Percentiles rank a stretch among this genome's conserved stretches.
These are phyloP conservation scores for Aspergillus unguis DNA, from an alignment of 2,329 filamentous ascomycete genomes.

Conservation along the genomic window DNA sequence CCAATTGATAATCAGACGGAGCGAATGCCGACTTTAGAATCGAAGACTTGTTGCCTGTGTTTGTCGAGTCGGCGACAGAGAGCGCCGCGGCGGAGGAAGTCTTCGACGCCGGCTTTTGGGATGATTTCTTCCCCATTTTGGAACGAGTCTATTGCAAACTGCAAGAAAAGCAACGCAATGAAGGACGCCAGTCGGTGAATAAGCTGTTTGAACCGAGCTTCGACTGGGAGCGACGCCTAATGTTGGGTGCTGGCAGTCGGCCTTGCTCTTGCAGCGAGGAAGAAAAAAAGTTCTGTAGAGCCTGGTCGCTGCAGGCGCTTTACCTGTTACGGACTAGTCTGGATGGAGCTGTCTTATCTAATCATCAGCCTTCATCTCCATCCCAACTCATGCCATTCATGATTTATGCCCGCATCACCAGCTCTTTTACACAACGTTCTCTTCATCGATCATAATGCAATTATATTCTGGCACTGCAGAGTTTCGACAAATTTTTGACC, in stretches of 20 bases:
- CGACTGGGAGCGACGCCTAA: constrained; percentile 19
- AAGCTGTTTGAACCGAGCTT: constrained; percentile 10
- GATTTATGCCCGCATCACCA: neutral
- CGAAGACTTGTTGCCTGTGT: constrained; percentile 44
- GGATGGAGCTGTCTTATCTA: constrained; percentile 31
- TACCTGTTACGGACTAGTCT: constrained; percentile 24
- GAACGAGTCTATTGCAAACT: constrained; percentile 6
- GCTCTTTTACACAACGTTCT: neutral
- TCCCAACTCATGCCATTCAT: neutral
- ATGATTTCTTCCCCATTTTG: constrained; percentile 48
- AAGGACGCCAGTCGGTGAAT: constrained; percentile 3
- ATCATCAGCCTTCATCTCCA: constrained; percentile 18
- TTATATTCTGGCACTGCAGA: too few relatives aligned
- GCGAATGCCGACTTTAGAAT: constrained; percentile 51
- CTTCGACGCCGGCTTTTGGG: constrained; percentile 43
- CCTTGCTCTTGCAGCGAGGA: constrained; percentile 28
- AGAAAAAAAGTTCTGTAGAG: constrained; percentile 44
- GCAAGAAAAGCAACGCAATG: constrained; percentile 4
- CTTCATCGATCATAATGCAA: too few relatives aligned
- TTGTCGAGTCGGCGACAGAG: constrained; percentile 34
- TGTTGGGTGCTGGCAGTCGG: constrained; percentile 25
- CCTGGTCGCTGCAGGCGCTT: constrained; percentile 28
- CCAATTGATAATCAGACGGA: constrained; percentile 50
- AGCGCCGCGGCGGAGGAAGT: constrained; percentile 42
- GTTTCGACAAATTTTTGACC: too few relatives aligned